Evolutionary conservation across 768 basidiomycete species (phyloP), one percentile per base, ranked within the genome.

Genomic region (Cytidiella melzeri): DNA sequence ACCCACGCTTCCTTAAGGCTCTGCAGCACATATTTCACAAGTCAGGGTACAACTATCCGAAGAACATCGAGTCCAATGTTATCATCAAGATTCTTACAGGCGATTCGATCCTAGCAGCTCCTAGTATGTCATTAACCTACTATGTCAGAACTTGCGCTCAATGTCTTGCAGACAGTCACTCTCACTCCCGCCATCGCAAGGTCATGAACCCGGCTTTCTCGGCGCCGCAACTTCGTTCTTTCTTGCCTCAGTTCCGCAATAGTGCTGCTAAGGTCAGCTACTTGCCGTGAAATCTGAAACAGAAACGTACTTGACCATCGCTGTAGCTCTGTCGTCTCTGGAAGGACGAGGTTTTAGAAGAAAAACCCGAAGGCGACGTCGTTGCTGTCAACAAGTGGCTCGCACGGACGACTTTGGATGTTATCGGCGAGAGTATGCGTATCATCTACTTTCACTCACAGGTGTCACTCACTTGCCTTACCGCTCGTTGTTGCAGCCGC

Each of bases 301-400:
- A 19, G 13, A 9, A 20, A 5, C 34, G 11, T n/a, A n/a, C n/a
- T n/a, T n/a, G 41, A 13, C 47, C 25, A 12, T n/a, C 18, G 21
- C 26, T n/a, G 15, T 28, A 55, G 45, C 25, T 52, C n/a, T 41
- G 43, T 40, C 44, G 41, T 36, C 20, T 28, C 23, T 55, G 54
- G 54, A 55, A 49, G 47, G 54, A 55, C 21, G 26, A 52, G 37
- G 15, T 74, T 18, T 51, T 81, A 6, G 6, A 21, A 10, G 75
- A 80, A 55, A 69, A 79, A 1, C 72, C 75, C 11, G 18, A 63
- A 69, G 19, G 51, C 18, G 23, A 15, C 30, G 38, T 43, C 37
- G 12, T 27, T 4, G 4, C 25, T 7, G 42, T 56, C 13, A 50
- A 56, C 44, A 52, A 41, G 13, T 77, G 76, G 73, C 52, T 69